Percentiles rank a stretch among this genome's conserved stretches.
phyloP scores from a whole-genome alignment of 306 rosid species.

The Medicago ruthenica region DNA sequence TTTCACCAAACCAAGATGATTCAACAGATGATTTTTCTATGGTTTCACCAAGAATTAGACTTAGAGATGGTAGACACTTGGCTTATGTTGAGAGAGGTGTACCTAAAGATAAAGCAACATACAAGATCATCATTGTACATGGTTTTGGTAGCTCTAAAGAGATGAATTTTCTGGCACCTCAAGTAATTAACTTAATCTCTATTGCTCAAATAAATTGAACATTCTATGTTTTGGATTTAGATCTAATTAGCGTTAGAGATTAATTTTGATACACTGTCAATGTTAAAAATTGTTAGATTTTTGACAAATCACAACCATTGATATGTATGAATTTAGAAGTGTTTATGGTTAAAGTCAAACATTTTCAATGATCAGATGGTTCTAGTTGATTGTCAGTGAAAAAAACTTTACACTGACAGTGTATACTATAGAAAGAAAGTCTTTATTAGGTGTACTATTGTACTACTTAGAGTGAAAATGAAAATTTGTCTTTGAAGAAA shows the following conservation, averaged over 20 bases:
- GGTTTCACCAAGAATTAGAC: conserved; percentile 63
- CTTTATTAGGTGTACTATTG: no score
- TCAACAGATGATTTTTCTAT: conserved; percentile 44
- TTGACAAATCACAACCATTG: no score
- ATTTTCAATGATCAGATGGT: no score
- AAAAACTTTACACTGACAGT: no score
- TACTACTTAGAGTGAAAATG: no score
- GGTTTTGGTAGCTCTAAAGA: conserved; percentile 76
- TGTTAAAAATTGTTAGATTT: no score
- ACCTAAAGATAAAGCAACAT: conserved; percentile 57
- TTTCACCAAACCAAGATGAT: conserved; percentile 55
- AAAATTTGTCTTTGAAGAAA: no score
- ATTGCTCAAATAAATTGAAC: not conserved
- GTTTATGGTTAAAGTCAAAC: no score
- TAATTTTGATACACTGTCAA: no score
- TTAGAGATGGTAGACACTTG: conserved; percentile 70
- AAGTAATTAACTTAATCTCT: conserved; percentile 32
- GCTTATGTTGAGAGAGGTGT: conserved; percentile 71
- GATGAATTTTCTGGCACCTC: conserved; percentile 58
- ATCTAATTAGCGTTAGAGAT: not conserved
- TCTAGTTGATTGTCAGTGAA: no score
- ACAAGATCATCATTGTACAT: conserved; percentile 60
- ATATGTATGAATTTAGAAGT: no score
- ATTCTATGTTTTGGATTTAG: conserved; percentile 9
- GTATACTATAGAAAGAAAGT: no score